A percentile compares a stretch with the other conserved stretches of the same genome.
phyloP scores from a whole-genome alignment of 202 grass and related monocot species.

The Brachypodium distachyon region DNA sequence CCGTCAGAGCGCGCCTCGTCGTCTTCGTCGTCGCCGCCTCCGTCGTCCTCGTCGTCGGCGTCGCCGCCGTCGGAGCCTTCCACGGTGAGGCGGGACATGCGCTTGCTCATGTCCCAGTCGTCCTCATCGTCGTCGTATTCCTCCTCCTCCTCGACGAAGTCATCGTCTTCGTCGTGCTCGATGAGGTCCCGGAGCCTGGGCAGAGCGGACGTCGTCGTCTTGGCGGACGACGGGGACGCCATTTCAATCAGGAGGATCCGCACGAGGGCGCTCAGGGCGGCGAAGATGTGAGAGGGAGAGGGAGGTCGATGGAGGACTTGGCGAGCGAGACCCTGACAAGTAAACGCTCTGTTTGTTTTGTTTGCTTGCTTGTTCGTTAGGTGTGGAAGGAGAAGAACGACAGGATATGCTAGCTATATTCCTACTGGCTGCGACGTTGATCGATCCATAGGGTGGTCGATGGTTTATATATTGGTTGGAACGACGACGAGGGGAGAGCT shows the following conservation, averaged over 20 bases:
- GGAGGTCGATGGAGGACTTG: slow-evolving; percentile 8
- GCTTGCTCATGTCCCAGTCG: slow-evolving; percentile 26
- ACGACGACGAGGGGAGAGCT: not conserved
- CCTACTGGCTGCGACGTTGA: not conserved
- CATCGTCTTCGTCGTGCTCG: slow-evolving; percentile 14
- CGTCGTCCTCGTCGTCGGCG: slow-evolving; percentile 48
- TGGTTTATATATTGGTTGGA: slow-evolving; percentile 13
- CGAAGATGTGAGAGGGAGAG: too few relatives aligned
- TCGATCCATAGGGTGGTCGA: not conserved
- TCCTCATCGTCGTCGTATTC: not conserved
- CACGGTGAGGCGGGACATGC: slow-evolving; percentile 39
- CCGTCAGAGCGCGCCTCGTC: slow-evolving; percentile 16
- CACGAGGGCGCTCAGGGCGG: too few relatives aligned
- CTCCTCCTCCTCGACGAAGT: not conserved
- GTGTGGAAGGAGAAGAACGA: not conserved
- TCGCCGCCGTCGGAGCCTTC: slow-evolving; percentile 51
- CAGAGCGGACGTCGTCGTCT: not conserved
- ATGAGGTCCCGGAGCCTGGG: slow-evolving; percentile 30
- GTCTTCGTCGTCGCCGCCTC: not conserved
- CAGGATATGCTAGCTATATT: slow-evolving; percentile 17
- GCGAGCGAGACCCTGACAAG: not conserved
- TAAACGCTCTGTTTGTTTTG: slow-evolving; percentile 15
- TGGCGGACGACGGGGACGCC: slow-evolving; percentile 12
- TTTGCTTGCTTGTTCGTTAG: slow-evolving; percentile 3
- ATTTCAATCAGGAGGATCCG: not conserved